Evolutionary conservation across 225 moss, liverwort and hornwort genomes (phyloP).

Genomic region (Takakia lepidozioides): DNA sequence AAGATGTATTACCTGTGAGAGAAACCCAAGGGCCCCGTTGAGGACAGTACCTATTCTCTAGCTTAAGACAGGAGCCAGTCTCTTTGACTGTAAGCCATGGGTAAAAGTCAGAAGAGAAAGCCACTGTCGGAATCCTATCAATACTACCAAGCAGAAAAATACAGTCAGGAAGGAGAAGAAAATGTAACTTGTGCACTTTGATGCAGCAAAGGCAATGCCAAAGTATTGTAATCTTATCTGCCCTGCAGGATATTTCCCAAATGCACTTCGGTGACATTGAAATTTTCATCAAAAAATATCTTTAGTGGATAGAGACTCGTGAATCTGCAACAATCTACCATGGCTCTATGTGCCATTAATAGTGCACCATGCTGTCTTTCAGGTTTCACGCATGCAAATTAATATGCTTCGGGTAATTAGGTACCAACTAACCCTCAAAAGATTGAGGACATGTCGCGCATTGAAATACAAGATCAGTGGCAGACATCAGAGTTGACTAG

Average conservation of each 20-base stretch:
- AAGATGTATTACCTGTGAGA: conserved; percentile 68
- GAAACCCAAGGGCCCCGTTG: neutral
- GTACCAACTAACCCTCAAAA: too few species aligned
- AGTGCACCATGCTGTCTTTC: neutral
- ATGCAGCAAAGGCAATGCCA: conserved; percentile 58
- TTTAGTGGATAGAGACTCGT: neutral
- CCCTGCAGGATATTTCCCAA: conserved; percentile 18
- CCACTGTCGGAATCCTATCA: neutral
- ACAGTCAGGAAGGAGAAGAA: neutral
- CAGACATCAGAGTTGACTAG: too few species aligned
- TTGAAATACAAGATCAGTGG: too few species aligned
- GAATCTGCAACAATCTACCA: too few species aligned
- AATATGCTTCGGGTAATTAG: too few species aligned
- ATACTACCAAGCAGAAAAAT: neutral
- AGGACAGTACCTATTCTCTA: neutral
- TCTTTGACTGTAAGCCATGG: neutral
- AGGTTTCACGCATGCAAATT: too few species aligned
- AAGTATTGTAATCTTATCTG: conserved; percentile 50
- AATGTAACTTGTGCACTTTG: conserved; percentile 66
- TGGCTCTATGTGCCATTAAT: too few species aligned
- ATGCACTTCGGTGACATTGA: neutral
- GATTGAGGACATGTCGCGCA: too few species aligned
- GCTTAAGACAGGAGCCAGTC: neutral
- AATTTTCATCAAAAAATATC: neutral
- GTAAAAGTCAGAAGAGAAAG: too few species aligned